phyloP scores from a whole-genome alignment of 306 rosid genomes.

The Vigna trinervia region DNA sequence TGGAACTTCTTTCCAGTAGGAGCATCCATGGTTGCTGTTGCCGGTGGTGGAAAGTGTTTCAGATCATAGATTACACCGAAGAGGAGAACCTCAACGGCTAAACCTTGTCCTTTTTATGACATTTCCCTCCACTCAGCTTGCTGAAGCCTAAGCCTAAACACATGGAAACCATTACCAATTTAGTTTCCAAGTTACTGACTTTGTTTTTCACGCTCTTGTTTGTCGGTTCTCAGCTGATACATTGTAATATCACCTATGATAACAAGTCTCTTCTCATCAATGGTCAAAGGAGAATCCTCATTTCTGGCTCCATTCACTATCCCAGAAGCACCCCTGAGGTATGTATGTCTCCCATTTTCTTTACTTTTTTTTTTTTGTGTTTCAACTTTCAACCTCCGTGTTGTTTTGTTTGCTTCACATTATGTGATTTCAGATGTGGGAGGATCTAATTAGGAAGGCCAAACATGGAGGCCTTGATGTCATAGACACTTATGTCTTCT shows the following conservation, averaged over 20 bases:
- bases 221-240: constrained; percentile 53
- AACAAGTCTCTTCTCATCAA: constrained; percentile 83
- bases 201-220: constrained; percentile 51
- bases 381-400: background rate
- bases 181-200: constrained; percentile 57
- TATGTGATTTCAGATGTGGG: constrained; percentile 86
- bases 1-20: background rate
- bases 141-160: background rate
- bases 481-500: constrained; percentile 91
- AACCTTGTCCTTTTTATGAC: constrained; percentile 32
- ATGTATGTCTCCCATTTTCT: constrained; percentile 15
- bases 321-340: constrained; percentile 97
- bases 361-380: background rate
- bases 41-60: constrained; percentile 12
- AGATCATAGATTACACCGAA: constrained; percentile 47
- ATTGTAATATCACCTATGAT: constrained; percentile 75
- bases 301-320: constrained; percentile 97
- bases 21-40: constrained; percentile 7
- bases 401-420: constrained; percentile 43
- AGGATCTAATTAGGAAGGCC: constrained; percentile 83
- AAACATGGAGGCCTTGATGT: constrained; percentile 94
- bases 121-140: constrained; percentile 48
- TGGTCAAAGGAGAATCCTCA: constrained; percentile 82
- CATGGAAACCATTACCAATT: constrained; percentile 63
- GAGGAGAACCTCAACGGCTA: background rate